Base-by-base conservation (phyloP, 208 protist genomes). In the Paratrypanosoma confusum region DNA sequence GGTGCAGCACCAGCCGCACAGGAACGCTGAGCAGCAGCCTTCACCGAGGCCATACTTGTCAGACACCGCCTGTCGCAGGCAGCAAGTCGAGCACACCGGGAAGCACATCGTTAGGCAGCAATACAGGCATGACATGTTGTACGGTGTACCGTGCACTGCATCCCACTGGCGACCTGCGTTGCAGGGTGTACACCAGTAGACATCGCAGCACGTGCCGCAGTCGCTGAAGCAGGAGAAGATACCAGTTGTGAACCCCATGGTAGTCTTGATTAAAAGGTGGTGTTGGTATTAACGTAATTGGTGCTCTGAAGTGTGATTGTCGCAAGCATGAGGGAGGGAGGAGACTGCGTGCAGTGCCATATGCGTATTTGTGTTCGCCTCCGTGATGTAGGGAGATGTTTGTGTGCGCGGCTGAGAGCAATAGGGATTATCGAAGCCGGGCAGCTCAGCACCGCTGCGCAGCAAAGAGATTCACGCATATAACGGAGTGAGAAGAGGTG, bases 101-200 rank as follows among this genome's bases (percentile, higher is more conserved):
- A 6, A 57, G 5, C 23, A 24, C 5, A n/a, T 40, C 0, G 45
- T 2, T 5, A 26, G 35, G 5, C 49, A 27, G 35, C 43, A 60
- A 10, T 21, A 42, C 20, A 13, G 39, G 14, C 7, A 39, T 3
- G 29, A 29, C 16, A 36, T 42, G 3, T 20, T 7, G 8, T 26
- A 21, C 11, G 40, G 27, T 2, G 35, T 35, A 14, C 44, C 44
- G 20, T 46, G 17, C 0, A 46, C 44, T 22, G 53, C 53, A 39
- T 39, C 45, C 11, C 25, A 60, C 33, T 60, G 53, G 11, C 44
- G 39, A 36, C 53, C 50, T n/a, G 35, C 34, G 21, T 60, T 60
- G 27, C 53, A 60, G 1, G 44, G 8, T 20, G 44, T 45, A 22
- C 53, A 60, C 25, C 5, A 60, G 28, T 3, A 46, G 1, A 60